These are phyloP conservation scores for Mycosphaerella arachidis DNA, from an alignment of 2,329 filamentous ascomycete genomes.

Conservation along the genomic window DNA sequence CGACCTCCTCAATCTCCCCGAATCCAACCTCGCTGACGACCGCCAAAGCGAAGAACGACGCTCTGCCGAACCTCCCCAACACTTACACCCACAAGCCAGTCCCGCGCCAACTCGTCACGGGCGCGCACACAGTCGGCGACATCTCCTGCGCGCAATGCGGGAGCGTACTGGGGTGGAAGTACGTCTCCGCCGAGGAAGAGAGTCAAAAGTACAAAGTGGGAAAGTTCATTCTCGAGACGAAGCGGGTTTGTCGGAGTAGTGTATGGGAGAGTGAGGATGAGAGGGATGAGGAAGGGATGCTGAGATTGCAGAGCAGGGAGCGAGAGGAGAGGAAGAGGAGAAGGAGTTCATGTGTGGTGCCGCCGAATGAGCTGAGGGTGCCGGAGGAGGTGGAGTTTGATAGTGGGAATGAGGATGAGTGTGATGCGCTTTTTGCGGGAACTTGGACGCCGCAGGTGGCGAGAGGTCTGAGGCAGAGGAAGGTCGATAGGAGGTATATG, in stretches of 20 bases:
- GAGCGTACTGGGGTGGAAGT: constrained; percentile 60
- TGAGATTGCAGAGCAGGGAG: constrained; percentile 20
- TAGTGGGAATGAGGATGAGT: constrained; percentile 62
- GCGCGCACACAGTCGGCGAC: constrained; percentile 58
- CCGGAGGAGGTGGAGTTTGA: constrained; percentile 53
- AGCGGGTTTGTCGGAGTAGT: constrained; percentile 46
- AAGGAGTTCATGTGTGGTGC: constrained; percentile 38
- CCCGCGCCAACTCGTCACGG: constrained; percentile 57
- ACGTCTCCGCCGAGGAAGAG: constrained; percentile 59
- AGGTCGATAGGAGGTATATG: constrained; percentile 18
- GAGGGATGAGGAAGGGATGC: constrained; percentile 21
- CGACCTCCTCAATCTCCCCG: constrained; percentile 31
- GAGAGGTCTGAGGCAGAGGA: constrained; percentile 39
- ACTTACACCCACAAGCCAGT: constrained; percentile 54
- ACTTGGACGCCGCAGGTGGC: constrained; percentile 57
- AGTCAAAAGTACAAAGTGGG: constrained; percentile 60
- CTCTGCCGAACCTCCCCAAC: constrained; percentile 50
- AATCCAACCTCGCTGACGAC: constrained; percentile 16
- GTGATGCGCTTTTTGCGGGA: constrained; percentile 60
- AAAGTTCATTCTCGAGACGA: constrained; percentile 63
- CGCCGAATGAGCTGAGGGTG: constrained; percentile 20
- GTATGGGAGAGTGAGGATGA: constrained; percentile 48
- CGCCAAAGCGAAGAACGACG: constrained; percentile 25
- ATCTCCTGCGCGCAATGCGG: constrained; percentile 55
- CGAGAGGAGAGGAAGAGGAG: constrained; percentile 47